Evolutionary conservation across 2,329 filamentous ascomycete species (phyloP), one percentile per base, ranked within the genome.

Genomic region (Calonectria multiphialidica): DNA sequence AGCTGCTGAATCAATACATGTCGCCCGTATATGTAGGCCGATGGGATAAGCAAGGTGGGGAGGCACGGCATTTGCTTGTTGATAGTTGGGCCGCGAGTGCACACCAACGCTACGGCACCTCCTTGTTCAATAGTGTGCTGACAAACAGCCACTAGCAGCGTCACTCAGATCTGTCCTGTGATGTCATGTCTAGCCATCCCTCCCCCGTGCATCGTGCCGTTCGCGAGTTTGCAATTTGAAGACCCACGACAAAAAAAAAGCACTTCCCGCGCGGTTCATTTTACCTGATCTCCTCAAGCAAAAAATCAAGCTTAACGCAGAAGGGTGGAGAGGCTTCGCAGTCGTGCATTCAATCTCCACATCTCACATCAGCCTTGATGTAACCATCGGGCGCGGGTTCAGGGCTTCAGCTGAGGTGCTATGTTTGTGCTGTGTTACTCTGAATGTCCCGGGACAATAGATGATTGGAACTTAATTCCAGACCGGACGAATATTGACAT

Each of bases 321-420:
- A 33, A 37, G 2, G 21, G 53, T 59, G 53, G 53, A 59, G 64
- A 59, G 35, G 10, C 35, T 40, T 18, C 37, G 35, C 53, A 59
- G 21, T 16, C 25, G 53, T 40, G 35, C 53, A 40, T 59, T 18
- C 33, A 7, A 37, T 40, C 53, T 59, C 53, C 53, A 59, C 53
- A 59, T 59, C 53, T 59, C 53, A 59, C 53, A 59, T 59, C 53
- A 59, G 53, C 53, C 53, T 59, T 40, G 53, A 59, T 59, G 53
- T 40, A 59, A 59, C 53, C 53, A n/a, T 40, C 21, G 50, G 53
- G 12, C 53, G 33, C 53, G 53, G 53, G 37, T 25, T 59, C 40
- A 25, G 53, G 53, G 53, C 53, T 59, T 59, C 53, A 59, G 53
- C 53, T 59, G 33, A 25, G 53, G 53, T 33, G 18, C 28, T 53